These are phyloP conservation scores for Polytrichum formosum DNA, from an alignment of 225 moss, liverwort and hornwort genomes.

Conservation along the genomic window DNA sequence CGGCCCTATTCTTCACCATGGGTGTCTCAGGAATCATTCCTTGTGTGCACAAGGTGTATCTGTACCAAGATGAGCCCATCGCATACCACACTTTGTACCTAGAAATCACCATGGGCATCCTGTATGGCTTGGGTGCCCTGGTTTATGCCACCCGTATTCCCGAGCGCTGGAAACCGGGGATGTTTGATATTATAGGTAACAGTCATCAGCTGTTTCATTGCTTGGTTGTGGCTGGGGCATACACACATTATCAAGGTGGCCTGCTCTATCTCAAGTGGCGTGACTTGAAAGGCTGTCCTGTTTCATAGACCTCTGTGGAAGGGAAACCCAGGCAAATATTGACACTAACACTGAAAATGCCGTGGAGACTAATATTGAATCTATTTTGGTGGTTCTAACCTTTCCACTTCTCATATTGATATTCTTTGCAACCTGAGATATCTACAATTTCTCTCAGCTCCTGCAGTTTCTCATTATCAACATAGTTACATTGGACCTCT, in stretches of 20 bases:
- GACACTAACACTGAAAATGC: no score
- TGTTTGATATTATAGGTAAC: constrained; percentile 78
- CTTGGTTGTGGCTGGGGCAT: constrained; percentile 79
- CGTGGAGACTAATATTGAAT: no score
- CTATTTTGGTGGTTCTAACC: no score
- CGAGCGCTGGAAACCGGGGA: constrained; percentile 71
- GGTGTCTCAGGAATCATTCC: constrained; percentile 71
- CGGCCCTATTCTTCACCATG: constrained; percentile 67
- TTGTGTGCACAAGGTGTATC: constrained; percentile 65
- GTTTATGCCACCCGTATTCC: constrained; percentile 81
- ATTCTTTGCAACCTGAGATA: no score
- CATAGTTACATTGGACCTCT: no score
- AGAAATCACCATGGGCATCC: constrained; percentile 65
- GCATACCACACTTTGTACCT: constrained; percentile 44
- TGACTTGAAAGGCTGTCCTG: constrained; percentile 61
- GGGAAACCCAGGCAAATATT: no score
- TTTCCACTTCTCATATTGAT: no score
- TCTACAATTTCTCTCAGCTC: no score
- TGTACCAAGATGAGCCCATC: constrained; percentile 61
- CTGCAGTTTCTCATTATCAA: no score
- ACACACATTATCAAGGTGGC: constrained; percentile 73
- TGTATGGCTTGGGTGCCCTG: constrained; percentile 64
- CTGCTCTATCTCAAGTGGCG: constrained; percentile 80
- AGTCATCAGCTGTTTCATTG: constrained; percentile 91
- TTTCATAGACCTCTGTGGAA: background rate